These are phyloP conservation scores for Paramarasmius palmivorus DNA, from an alignment of 1,284 basidiomycete species.

Conservation along the genomic window DNA sequence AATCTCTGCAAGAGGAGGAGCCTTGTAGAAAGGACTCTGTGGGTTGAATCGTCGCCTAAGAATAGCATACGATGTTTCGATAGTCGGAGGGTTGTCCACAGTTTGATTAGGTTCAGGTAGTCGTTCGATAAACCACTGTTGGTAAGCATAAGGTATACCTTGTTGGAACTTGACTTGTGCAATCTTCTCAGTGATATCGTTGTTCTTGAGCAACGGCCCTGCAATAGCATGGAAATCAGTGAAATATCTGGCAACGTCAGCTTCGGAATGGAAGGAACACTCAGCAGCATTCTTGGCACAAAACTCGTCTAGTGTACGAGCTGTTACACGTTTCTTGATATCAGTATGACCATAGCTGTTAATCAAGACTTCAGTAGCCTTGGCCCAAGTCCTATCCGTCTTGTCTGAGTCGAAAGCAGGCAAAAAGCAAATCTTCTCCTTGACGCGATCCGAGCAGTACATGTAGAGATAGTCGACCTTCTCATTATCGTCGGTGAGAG, in stretches of 20 bases:
- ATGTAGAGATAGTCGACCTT: constrained; percentile 13
- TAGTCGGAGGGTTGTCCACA: constrained; percentile 6
- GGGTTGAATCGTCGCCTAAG: constrained; percentile 11
- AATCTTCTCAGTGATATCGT: constrained; percentile 1
- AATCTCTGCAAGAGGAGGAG: constrained; percentile 1
- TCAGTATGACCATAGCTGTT: background rate
- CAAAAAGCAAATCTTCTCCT: background rate
- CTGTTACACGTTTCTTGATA: background rate
- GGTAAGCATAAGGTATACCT: constrained; percentile 7
- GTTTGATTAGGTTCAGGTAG: constrained; percentile 10
- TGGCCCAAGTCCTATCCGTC: background rate
- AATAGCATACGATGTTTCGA: constrained; percentile 5
- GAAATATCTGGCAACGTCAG: constrained; percentile 13
- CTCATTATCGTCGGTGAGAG: constrained; percentile 3
- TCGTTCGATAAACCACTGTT: constrained; percentile 16
- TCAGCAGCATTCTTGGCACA: background rate
- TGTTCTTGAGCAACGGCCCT: constrained; percentile 11
- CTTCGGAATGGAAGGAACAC: background rate
- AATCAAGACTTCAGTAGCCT: background rate
- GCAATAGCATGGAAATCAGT: constrained; percentile 12
- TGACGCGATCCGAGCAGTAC: constrained; percentile 3
- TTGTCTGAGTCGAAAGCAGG: background rate
- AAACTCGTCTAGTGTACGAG: background rate
- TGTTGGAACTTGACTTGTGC: constrained; percentile 15
- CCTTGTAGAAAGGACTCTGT: constrained; percentile 6